A percentile compares a stretch with the other conserved stretches of the same genome.
phyloP scores from a whole-genome alignment of 2,329 filamentous ascomycete species.

The Penicillium sp. region DNA sequence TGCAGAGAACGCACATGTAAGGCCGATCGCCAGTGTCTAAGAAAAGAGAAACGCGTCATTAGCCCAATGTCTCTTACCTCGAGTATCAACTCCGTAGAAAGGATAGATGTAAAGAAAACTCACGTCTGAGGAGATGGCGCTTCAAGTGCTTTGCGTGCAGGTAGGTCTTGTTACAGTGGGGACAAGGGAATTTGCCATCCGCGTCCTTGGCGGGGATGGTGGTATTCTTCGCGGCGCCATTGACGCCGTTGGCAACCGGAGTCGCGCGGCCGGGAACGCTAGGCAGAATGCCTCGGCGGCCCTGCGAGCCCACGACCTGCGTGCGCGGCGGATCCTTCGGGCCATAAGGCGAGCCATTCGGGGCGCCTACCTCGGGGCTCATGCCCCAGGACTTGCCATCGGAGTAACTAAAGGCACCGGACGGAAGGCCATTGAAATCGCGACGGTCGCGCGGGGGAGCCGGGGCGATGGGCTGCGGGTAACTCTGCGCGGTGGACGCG shows the following conservation, averaged over 20 bases:
- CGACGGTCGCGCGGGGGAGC: conserved; percentile 53
- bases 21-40: conserved; percentile 93
- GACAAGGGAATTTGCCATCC: conserved; percentile 96
- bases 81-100: not conserved
- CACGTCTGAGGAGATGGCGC: conserved; percentile 90
- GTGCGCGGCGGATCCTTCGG: conserved; percentile 50
- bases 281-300: conserved; percentile 81
- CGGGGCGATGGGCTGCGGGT: conserved; percentile 70
- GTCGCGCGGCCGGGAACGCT: conserved; percentile 81
- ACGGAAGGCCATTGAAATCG: conserved; percentile 64
- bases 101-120: conserved; percentile 46
- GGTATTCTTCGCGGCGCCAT: conserved; percentile 65
- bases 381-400: conserved; percentile 49
- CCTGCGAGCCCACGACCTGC: conserved; percentile 92
- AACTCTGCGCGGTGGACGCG: conserved; percentile 59
- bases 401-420: conserved; percentile 57
- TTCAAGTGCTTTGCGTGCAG: conserved; percentile 96
- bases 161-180: conserved; percentile 97
- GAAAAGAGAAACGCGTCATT: conserved; percentile 23
- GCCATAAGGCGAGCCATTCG: conserved; percentile 36
- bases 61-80: conserved; percentile 1
- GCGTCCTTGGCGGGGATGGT: conserved; percentile 90
- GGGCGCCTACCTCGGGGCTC: conserved; percentile 37
- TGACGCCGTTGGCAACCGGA: conserved; percentile 58
- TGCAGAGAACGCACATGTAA: conserved; percentile 96